Evolutionary conservation across 1,284 basidiomycete species (phyloP).

Genomic region (Melanopsichium pennsylvanicum): DNA sequence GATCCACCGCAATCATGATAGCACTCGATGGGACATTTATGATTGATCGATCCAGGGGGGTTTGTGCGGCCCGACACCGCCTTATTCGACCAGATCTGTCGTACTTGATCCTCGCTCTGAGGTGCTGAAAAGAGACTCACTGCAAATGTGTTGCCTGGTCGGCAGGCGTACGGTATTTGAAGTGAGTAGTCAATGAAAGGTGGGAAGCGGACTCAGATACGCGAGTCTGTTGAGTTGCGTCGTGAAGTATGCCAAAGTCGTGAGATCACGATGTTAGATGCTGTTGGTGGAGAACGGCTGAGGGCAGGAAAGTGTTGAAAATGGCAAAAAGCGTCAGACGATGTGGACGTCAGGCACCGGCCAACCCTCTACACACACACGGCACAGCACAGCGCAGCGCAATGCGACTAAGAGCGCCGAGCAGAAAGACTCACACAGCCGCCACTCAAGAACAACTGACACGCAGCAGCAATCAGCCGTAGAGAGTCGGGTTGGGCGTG

Average conservation of each 20-base stretch:
- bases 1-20: too few species aligned
- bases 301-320: not conserved
- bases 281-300: conserved; percentile 22
- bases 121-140: conserved; percentile 22
- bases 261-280: conserved; percentile 11
- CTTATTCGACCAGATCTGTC: not conserved
- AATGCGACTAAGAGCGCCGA: not conserved
- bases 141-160: conserved; percentile 23
- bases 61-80: not conserved
- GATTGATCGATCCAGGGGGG: too few species aligned
- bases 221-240: not conserved
- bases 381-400: not conserved
- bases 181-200: not conserved
- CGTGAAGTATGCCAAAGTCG: conserved; percentile 5
- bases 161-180: conserved; percentile 9
- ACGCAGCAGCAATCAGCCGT: not conserved
- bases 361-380: not conserved
- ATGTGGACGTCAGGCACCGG: conserved; percentile 20
- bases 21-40: too few species aligned
- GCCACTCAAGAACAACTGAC: not conserved
- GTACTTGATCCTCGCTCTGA: not conserved
- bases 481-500: not conserved
- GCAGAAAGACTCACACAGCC: not conserved
- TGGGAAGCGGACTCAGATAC: not conserved
- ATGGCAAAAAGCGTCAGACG: conserved; percentile 11